Conservation (phyloP, 2,329 filamentous ascomycete species). For the Verticillium nonalfalfae region DNA sequence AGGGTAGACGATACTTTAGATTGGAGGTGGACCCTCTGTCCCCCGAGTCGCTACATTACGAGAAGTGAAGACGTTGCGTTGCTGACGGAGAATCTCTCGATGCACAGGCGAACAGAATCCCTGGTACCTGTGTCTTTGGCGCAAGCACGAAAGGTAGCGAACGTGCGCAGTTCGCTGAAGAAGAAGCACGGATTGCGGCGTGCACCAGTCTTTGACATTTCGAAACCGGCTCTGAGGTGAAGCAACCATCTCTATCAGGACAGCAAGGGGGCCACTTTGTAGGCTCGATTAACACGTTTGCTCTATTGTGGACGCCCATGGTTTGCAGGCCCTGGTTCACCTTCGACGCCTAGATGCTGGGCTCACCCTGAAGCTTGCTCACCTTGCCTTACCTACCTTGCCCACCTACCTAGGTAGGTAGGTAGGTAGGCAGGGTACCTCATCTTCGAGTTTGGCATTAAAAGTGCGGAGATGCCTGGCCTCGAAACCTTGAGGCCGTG, state of each 20-base stretch:
- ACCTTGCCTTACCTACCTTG: background rate
- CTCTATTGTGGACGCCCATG: background rate
- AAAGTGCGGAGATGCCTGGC: too few species aligned
- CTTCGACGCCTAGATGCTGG: too few species aligned
- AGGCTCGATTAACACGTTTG: too few species aligned
- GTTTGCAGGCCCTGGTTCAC: too few species aligned
- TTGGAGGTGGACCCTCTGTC: background rate
- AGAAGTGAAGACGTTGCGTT: background rate
- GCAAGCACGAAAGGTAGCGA: background rate
- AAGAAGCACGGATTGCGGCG: background rate
- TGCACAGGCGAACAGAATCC: background rate
- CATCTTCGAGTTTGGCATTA: background rate
- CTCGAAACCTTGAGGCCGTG: background rate
- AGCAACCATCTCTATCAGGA: background rate
- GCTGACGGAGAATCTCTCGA: background rate
- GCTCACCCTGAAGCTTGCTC: too few species aligned
- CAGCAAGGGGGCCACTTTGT: too few species aligned
- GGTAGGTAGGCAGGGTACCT: background rate
- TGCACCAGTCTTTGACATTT: background rate
- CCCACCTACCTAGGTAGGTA: background rate
- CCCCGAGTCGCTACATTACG: background rate
- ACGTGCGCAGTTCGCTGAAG: background rate
- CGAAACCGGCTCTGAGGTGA: background rate
- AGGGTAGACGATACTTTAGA: background rate
- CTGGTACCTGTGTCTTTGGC: background rate